Base-by-base conservation (phyloP, 23 red algal species). In the Gracilaria vermiculophylla region DNA sequence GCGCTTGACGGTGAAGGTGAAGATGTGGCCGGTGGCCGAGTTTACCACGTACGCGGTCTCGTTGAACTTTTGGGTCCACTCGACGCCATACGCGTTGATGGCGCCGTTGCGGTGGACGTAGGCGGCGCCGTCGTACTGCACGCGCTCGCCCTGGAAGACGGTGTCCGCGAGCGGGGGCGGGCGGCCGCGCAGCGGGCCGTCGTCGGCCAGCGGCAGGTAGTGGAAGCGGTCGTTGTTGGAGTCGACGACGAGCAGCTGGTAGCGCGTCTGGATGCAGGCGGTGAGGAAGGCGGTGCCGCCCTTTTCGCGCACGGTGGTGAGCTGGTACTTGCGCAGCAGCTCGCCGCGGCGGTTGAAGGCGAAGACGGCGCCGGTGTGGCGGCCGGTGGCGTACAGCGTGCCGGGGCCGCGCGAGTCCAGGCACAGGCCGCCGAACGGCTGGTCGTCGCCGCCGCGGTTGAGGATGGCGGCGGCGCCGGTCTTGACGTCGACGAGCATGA, bases 1-100 rank as follows among this genome's bases (percentile, higher is more conserved):
- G 11, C 12, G 17, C 42, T 47, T 57, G 29, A 91, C 16, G 58
- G 74, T 51, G 17, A 71, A 42, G 23, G 75, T 71, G 51, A 80
- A 91, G 8, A 91, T 52, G 23, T 91, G 12, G 21, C 87, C 87
- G 2, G 87, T 91, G 11, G 58, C 87, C 8, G 75, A 69, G 61
- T 91, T 91, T 42, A 91, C 40, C 39, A 91, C 52, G 21, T 73
- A 91, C 5, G 21, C 87, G 34, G 54, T 49, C n/a, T 52, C 37
- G 31, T 91, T 80, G 60, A 80, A 91, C 60, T 81, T 81, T 50
- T 48, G 56, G 62, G 75, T 81, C 87, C 87, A 91, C 37, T 91
- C 87, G 1, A 91, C 75, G 17, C 75, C 74, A 53, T 69, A 81
- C 3, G 58, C 87, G 62, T 81, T 81, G 21, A 91, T 61, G 2